These are phyloP conservation scores for Pisolithus orientalis DNA, from an alignment of 768 basidiomycete species.

Conservation along the genomic window DNA sequence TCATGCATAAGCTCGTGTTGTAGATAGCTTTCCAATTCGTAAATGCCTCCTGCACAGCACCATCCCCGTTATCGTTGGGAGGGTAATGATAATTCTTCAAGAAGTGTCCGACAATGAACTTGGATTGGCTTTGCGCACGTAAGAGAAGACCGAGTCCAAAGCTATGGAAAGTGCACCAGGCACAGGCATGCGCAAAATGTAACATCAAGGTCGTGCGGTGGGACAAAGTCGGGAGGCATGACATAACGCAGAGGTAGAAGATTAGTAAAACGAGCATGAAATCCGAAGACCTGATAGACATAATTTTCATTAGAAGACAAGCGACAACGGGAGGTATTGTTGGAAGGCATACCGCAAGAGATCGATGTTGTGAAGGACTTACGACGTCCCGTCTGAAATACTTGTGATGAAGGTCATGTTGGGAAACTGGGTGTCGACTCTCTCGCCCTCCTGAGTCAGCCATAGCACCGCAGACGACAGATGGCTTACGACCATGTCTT, in stretches of 20 bases:
- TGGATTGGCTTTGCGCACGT: slow-evolving; percentile 75
- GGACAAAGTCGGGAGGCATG: slow-evolving; percentile 56
- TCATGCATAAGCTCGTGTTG: slow-evolving; percentile 92
- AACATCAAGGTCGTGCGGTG: slow-evolving; percentile 45
- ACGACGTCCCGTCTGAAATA: slow-evolving; percentile 90
- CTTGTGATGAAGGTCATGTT: slow-evolving; percentile 84
- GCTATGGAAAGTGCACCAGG: slow-evolving; percentile 85
- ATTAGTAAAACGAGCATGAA: slow-evolving; percentile 73
- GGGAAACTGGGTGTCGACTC: slow-evolving; percentile 36
- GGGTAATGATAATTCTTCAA: slow-evolving; percentile 92
- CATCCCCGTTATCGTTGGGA: slow-evolving; percentile 55
- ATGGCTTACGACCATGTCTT: neutral
- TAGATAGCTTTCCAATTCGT: slow-evolving; percentile 92
- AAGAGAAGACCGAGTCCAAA: slow-evolving; percentile 83
- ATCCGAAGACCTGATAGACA: slow-evolving; percentile 65
- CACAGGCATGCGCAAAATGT: slow-evolving; percentile 76
- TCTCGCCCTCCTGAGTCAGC: slow-evolving; percentile 4
- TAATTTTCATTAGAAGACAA: slow-evolving; percentile 15
- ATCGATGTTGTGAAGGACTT: slow-evolving; percentile 75
- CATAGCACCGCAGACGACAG: slow-evolving; percentile 3
- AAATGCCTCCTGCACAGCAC: slow-evolving; percentile 90
- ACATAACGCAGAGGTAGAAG: slow-evolving; percentile 54
- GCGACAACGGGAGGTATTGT: slow-evolving; percentile 1
- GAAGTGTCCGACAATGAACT: slow-evolving; percentile 91
- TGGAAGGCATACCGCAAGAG: slow-evolving; percentile 59